phyloP scores from a whole-genome alignment of 345 rosid species.

The Excoecaria cochinchinensis region DNA sequence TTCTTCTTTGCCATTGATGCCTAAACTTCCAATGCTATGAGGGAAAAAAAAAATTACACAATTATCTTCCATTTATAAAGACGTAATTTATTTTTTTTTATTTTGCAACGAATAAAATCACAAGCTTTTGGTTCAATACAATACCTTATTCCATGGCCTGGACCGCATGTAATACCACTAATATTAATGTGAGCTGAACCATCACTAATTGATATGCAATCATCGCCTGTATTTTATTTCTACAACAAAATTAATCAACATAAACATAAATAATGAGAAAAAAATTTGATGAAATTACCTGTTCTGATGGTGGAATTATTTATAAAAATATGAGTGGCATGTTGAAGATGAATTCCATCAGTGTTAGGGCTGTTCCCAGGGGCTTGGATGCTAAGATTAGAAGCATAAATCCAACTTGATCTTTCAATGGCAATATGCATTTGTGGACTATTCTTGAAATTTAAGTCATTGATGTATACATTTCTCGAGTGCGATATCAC shows the following conservation, averaged over 20 bases:
- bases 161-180: constrained; percentile 41
- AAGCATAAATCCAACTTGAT: constrained; percentile 20
- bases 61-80: background rate
- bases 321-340: constrained; percentile 25
- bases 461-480: constrained; percentile 32
- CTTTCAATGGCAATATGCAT: constrained; percentile 42
- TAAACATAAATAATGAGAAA: background rate
- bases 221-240: constrained; percentile 39
- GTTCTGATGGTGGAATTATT: constrained; percentile 30
- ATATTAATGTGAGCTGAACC: constrained; percentile 36
- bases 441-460: constrained; percentile 44
- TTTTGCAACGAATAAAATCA: background rate
- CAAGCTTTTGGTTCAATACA: background rate
- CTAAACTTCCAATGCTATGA: constrained; percentile 51
- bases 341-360: constrained; percentile 57
- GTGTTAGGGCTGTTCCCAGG: constrained; percentile 52
- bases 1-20: constrained; percentile 28
- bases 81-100: background rate
- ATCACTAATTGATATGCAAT: constrained; percentile 51
- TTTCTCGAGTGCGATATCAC: constrained; percentile 31
- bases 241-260: background rate
- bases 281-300: constrained; percentile 17
- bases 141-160: constrained; percentile 63
- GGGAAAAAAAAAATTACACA: background rate
- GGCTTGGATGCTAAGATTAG: constrained; percentile 37